Evolutionary conservation across 176 grass and related monocot genomes (phyloP).

Genomic region (Hordeum marinum): DNA sequence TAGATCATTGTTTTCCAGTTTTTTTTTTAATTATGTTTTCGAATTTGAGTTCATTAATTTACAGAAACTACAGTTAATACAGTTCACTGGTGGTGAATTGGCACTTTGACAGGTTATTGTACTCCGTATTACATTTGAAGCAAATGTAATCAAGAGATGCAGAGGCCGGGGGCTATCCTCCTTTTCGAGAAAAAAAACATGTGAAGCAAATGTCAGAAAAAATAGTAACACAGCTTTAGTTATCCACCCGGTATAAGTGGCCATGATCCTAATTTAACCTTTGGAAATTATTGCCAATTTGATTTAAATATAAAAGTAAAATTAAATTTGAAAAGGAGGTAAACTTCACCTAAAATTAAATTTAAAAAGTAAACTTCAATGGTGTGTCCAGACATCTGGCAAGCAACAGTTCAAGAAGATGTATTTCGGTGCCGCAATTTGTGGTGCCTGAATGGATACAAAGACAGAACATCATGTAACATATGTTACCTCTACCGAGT

Average conservation of each 20-base stretch:
- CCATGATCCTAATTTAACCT: neutral
- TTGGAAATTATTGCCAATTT: slow-evolving; percentile 9
- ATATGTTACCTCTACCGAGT: slow-evolving; percentile 62
- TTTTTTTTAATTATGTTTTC: neutral
- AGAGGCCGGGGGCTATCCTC: too few relatives aligned
- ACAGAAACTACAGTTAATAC: neutral
- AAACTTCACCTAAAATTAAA: neutral
- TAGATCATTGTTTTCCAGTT: neutral
- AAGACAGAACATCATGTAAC: slow-evolving; percentile 3
- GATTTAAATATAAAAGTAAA: neutral
- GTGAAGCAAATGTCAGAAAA: slow-evolving; percentile 5
- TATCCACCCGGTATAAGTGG: neutral
- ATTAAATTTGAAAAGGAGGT: neutral
- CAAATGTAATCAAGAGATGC: too few relatives aligned
- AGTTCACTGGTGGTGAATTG: neutral
- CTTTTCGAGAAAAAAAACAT: too few relatives aligned
- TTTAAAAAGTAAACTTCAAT: neutral
- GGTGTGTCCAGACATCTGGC: neutral
- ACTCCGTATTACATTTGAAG: neutral
- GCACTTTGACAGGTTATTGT: neutral
- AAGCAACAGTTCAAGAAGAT: neutral
- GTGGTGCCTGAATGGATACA: neutral
- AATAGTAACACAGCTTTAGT: neutral
- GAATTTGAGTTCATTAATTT: neutral
- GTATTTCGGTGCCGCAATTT: neutral